Evolutionary conservation across 768 basidiomycete genomes (phyloP), one percentile per base, ranked within the genome.

Genomic region (Mycena haematopus): DNA sequence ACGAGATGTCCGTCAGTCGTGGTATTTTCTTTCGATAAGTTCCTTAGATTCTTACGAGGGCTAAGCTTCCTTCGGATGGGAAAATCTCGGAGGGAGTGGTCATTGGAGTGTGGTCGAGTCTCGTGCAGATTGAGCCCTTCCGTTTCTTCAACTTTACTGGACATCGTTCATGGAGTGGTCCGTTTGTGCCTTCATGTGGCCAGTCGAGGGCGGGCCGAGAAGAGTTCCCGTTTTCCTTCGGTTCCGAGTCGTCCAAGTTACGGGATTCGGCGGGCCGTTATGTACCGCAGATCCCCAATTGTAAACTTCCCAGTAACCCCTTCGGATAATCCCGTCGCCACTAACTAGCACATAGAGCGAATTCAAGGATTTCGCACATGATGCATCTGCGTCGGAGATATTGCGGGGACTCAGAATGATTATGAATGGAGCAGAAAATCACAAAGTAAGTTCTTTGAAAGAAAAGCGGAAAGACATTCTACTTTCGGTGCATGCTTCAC

Each of bases 11-110:
- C 51, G 51, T 58, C 62, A 58, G 31, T 58, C 35, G 56, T 52
- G 50, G 47, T 56, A 31, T 7, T 52, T 27, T 21, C 55, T 33
- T 6, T 50, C 49, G 51, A 56, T 24, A 21, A 13, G 21, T 24
- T 44, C 54, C 9, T 54, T 35, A 9, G n/a, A 27, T 61, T 55
- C 50, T 44, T 44, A 59, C 29, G 8, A 31, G 25, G 38, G 29
- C 21, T 21, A 49, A 15, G 25, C 52, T 49, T 60, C 52, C 24
- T 21, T 35, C 36, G 25, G 27, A 40, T 47, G 60, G 60, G 53
- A 62, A 33, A 56, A 55, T 62, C 47, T 62, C 60, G 60, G 60
- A 55, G 1, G 35, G 22, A 5, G 27, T 53, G 60, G 60, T 55
- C 53, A 54, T 38, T 52, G 50, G 25, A 17, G 1, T 36, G 19